These are phyloP conservation scores for Prunus mume DNA, from an alignment of 306 rosid genomes.

Conservation along the genomic window DNA sequence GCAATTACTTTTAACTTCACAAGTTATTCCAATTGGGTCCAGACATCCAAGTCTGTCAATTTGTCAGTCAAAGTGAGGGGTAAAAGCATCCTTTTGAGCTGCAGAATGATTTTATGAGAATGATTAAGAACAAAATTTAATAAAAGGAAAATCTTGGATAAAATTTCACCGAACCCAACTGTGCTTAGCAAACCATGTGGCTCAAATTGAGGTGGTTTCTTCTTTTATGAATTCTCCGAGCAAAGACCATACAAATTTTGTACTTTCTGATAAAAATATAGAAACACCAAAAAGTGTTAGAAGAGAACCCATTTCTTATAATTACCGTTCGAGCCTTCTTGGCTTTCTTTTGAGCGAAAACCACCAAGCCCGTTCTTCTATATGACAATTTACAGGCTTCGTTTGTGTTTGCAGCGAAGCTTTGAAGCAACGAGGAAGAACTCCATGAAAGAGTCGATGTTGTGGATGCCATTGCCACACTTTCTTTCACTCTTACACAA, in stretches of 20 bases:
- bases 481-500: background rate
- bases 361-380: conserved; percentile 25
- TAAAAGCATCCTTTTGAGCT: no score
- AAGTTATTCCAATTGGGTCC: no score
- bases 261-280: background rate
- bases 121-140: background rate
- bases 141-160: background rate
- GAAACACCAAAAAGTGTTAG: background rate
- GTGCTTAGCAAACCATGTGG: no score
- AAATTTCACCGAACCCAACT: background rate
- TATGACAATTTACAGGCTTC: conserved; percentile 32
- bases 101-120: background rate
- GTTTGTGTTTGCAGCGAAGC: conserved; percentile 36
- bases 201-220: conserved; percentile 1
- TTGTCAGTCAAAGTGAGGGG: no score
- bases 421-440: conserved; percentile 47
- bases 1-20: no score
- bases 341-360: conserved; percentile 78
- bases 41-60: no score
- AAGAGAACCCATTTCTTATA: conserved; percentile 11
- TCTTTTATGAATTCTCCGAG: background rate
- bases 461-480: conserved; percentile 56
- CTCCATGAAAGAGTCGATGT: conserved; percentile 61
- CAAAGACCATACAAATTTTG: background rate
- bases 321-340: conserved; percentile 73